Conservation (phyloP, 257 asterid species). For the Nicotiana tomentosiformis region DNA sequence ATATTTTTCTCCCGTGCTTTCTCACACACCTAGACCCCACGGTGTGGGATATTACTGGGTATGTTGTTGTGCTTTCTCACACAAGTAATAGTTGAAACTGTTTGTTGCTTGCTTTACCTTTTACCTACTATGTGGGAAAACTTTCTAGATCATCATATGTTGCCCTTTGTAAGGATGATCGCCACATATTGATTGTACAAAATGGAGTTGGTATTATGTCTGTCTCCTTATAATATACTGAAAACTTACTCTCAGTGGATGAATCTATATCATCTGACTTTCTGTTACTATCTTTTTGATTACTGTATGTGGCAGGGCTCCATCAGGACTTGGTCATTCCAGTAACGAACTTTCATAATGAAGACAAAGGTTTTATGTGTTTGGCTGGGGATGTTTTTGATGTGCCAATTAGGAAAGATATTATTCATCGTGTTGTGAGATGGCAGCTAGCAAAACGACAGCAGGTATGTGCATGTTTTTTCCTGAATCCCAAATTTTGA, state of each 20-base stretch:
- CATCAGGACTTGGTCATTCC: slow-evolving; percentile 73
- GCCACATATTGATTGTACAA: neutral
- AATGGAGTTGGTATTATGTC: neutral
- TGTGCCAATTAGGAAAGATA: slow-evolving; percentile 87
- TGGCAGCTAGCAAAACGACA: slow-evolving; percentile 97
- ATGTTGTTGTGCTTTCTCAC: too few relatives aligned
- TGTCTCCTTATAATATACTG: neutral
- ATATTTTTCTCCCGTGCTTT: too few relatives aligned
- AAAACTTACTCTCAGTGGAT: neutral
- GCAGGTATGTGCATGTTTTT: slow-evolving; percentile 41
- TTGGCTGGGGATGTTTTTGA: slow-evolving; percentile 92
- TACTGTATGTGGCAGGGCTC: slow-evolving; percentile 46
- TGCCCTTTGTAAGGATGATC: neutral
- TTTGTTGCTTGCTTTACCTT: neutral
- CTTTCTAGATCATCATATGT: neutral
- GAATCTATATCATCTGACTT: neutral
- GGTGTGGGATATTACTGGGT: too few relatives aligned
- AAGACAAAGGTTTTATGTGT: slow-evolving; percentile 80
- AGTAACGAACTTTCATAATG: slow-evolving; percentile 67
- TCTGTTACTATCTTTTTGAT: slow-evolving; percentile 13
- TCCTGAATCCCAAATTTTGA: neutral
- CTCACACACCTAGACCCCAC: too few relatives aligned
- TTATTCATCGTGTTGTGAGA: slow-evolving; percentile 93
- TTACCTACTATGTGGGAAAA: neutral
- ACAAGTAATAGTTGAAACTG: neutral